Evolutionary conservation across 176 grass and related monocot species (phyloP), one percentile per base, ranked within the genome.

Genomic region (Calamus simplicifolius): DNA sequence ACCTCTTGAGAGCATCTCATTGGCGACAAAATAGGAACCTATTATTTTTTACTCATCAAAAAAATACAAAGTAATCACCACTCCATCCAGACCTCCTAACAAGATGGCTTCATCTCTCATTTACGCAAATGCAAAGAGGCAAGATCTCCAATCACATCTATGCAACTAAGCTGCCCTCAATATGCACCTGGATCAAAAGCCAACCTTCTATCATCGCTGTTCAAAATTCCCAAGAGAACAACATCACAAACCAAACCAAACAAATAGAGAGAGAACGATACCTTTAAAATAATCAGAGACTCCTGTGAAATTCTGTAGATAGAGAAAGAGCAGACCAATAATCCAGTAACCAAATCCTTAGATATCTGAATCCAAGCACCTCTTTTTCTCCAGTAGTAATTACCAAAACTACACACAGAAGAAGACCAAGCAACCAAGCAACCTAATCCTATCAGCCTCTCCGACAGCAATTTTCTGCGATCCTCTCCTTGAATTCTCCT

Each of bases 51-150:
- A 56, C 35, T 71, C 48, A 67, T 72, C 31, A 43, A 58, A 52
- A 61, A 72, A 48, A 73, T 43, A 43, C 62, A 68, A 69, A 56
- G 10, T 5, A 51, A 78, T 77, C 52, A 66, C 38, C 52, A 53
- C 53, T 72, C 23, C 56, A 80, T 48, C 69, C 56, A 59, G 52
- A 63, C 35, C 35, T 43, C 30, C 62, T 78, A 81, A 59, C 66
- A 60, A 69, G 26, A 27, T 27, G 29, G 18, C 15, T 49, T 48
- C n/a, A 59, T 29, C 54, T 51, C 57, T 71, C 85, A 85, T 84
- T 71, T 85, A 78, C 81, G 82, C 54, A 69, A 63, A 68, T 64
- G 74, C 75, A 52, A 69, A 79, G 69, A 85, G 73, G 61, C 77
- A 85, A 81, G 74, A 62, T 38, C 50, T 64, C 67, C 77, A 58